Evolutionary conservation across 345 rosid species (phyloP).

Genomic region (Turritis glabra): DNA sequence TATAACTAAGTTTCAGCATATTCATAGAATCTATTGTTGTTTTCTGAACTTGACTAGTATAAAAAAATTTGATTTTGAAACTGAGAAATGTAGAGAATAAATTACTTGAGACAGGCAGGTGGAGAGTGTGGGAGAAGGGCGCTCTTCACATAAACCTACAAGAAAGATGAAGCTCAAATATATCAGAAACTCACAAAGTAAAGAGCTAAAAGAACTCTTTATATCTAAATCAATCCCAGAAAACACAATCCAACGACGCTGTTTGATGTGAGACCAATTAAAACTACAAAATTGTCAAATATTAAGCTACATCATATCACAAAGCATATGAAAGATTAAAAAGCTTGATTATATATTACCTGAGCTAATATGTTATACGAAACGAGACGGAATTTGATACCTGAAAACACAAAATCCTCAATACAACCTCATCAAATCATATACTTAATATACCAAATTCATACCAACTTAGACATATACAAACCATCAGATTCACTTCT

Average conservation of each 20-base stretch:
- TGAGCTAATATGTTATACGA: constrained; percentile 78
- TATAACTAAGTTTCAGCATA: neutral
- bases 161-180: constrained; percentile 6
- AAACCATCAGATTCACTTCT: constrained; percentile 53
- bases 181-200: neutral
- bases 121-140: constrained; percentile 78
- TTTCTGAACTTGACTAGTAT: neutral
- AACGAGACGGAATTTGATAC: constrained; percentile 60
- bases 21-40: neutral
- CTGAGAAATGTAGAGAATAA: neutral
- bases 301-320: neutral
- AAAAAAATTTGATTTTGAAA: neutral
- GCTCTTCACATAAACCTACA: constrained; percentile 79
- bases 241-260: neutral
- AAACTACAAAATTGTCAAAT: neutral
- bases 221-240: neutral
- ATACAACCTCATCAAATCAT: neutral
- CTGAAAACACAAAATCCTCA: constrained; percentile 34
- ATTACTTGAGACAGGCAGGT: constrained; percentile 76
- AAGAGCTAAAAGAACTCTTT: neutral
- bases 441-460: neutral
- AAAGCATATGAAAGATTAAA: neutral
- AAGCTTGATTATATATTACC: constrained; percentile 36
- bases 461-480: neutral
- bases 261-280: neutral